A percentile compares a stretch with the other conserved stretches of the same genome.
These are phyloP conservation scores for Venturia aucupariae DNA, from an alignment of 2,329 filamentous ascomycete species.

Conservation along the genomic window DNA sequence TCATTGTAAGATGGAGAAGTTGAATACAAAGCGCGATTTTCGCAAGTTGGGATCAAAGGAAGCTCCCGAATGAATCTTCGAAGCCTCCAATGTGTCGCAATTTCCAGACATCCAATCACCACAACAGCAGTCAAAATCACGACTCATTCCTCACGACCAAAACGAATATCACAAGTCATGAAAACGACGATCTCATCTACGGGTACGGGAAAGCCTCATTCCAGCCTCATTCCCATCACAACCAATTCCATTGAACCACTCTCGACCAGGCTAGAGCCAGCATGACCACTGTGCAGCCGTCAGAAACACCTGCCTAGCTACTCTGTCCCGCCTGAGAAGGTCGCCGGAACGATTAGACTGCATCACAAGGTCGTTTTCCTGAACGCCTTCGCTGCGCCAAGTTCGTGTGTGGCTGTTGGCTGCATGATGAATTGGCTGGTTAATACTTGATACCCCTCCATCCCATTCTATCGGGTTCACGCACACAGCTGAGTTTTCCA, in stretches of 20 bases:
- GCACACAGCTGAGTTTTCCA: background rate
- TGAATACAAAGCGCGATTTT: background rate
- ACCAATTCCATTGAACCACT: background rate
- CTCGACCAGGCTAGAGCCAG: no score
- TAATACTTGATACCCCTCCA: background rate
- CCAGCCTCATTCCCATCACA: background rate
- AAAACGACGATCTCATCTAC: background rate
- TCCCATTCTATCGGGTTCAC: background rate
- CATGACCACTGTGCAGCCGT: no score
- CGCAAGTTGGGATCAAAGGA: background rate
- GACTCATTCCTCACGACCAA: background rate
- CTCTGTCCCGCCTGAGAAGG: no score
- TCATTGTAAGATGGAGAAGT: background rate
- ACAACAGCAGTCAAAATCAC: background rate
- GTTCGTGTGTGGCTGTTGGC: background rate
- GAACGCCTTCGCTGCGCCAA: background rate
- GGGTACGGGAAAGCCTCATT: background rate
- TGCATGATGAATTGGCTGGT: background rate
- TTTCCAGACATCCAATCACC: background rate
- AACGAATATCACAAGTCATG: background rate
- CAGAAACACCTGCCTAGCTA: no score
- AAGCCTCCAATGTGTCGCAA: background rate
- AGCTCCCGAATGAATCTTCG: background rate
- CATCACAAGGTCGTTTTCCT: background rate
- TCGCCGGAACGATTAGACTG: background rate